These are phyloP conservation scores for Vigna hirtella DNA, from an alignment of 306 rosid genomes.

Conservation along the genomic window DNA sequence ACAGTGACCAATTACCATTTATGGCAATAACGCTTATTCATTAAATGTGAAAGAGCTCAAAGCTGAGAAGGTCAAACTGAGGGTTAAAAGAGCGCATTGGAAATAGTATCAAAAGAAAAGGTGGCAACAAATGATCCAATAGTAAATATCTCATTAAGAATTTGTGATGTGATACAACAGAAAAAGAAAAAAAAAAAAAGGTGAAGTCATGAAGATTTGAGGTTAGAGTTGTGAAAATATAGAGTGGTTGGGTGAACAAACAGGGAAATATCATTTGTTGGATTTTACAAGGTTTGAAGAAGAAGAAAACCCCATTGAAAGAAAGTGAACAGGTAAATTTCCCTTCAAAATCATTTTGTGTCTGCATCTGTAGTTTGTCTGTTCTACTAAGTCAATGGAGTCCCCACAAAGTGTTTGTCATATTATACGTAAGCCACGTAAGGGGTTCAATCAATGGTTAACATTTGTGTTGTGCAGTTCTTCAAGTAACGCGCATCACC, in stretches of 20 bases:
- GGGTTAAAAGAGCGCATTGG: conserved; percentile 37
- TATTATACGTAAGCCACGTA: conserved; percentile 50
- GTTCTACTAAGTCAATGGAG: conserved; percentile 56
- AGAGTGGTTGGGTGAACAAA: conserved; percentile 68
- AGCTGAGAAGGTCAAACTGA: conserved; percentile 37
- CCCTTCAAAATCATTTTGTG: neutral
- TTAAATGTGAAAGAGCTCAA: conserved; percentile 38
- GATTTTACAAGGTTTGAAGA: conserved; percentile 47
- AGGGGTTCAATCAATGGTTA: neutral
- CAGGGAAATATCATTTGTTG: neutral
- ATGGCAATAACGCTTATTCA: conserved; percentile 23
- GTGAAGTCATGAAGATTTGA: conserved; percentile 49
- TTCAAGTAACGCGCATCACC: conserved; percentile 29
- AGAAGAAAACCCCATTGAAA: conserved; percentile 24
- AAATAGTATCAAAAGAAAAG: neutral
- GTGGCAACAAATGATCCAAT: neutral
- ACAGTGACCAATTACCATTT: neutral
- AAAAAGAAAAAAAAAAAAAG: neutral
- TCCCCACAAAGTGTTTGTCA: conserved; percentile 52
- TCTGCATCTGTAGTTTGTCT: neutral
- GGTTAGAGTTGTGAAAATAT: conserved; percentile 42
- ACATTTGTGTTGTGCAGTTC: neutral
- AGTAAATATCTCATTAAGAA: neutral
- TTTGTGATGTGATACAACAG: neutral
- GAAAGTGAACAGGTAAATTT: conserved; percentile 72